These are phyloP conservation scores for Pseudozyma hubeiensis DNA, from an alignment of 1,284 basidiomycete species.

Conservation along the genomic window DNA sequence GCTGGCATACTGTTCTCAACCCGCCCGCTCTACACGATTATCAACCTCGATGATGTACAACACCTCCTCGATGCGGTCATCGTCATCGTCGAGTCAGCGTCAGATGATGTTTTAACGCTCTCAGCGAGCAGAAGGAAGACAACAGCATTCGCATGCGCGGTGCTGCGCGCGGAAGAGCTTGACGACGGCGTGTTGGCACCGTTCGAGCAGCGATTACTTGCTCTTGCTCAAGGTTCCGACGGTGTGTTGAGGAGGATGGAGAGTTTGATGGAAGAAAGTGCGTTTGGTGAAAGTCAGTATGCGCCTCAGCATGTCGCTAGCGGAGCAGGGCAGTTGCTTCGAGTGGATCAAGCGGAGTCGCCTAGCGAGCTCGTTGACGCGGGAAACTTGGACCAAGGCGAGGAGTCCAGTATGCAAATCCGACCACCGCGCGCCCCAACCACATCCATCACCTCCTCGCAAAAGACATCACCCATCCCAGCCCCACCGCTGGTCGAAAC, in stretches of 20 bases:
- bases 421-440: conserved; percentile 9
- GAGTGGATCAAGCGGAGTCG: too few relatives aligned
- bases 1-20: conserved; percentile 10
- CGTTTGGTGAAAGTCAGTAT: not conserved
- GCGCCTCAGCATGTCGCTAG: not conserved
- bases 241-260: conserved; percentile 18
- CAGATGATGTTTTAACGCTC: not conserved
- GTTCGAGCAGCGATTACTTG: conserved; percentile 24
- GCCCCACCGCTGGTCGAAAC: not conserved
- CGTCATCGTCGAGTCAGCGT: conserved; percentile 16
- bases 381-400: conserved; percentile 1
- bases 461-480: not conserved
- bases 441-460: not conserved
- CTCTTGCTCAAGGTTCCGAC: conserved; percentile 2
- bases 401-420: conserved; percentile 28
- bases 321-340: too few relatives aligned
- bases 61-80: conserved; percentile 12
- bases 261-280: conserved; percentile 14
- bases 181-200: conserved; percentile 21
- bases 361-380: not conserved
- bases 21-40: conserved; percentile 13
- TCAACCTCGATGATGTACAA: not conserved
- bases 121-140: not conserved
- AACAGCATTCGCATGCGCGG: conserved; percentile 15
- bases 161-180: conserved; percentile 34